These are phyloP conservation scores for Chloris gayana DNA, from an alignment of 176 grass and related monocot species.

Conservation along the genomic window DNA sequence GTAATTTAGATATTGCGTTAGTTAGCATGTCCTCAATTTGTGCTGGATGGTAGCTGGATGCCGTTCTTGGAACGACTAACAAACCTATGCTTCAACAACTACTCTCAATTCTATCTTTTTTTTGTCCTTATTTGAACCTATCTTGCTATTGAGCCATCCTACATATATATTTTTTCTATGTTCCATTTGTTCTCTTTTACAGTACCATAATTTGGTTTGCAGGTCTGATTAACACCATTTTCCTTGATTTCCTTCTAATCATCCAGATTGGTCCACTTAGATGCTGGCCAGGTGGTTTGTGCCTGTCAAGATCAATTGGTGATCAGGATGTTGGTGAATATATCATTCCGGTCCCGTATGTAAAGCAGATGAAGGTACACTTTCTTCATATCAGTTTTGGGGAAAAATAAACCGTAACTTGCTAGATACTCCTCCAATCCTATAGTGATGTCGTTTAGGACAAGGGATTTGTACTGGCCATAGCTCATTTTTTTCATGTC, in stretches of 20 bases:
- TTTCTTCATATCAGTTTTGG: background rate
- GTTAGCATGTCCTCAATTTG: background rate
- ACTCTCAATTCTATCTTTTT: background rate
- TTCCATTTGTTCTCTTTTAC: background rate
- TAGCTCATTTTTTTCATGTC: too few relatives aligned
- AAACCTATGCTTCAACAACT: background rate
- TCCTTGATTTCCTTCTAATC: constrained; percentile 26
- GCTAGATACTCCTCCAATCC: too few relatives aligned
- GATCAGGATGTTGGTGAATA: constrained; percentile 99
- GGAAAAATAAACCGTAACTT: background rate
- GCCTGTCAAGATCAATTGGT: constrained; percentile 97
- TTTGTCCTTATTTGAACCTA: background rate
- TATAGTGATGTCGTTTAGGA: too few relatives aligned
- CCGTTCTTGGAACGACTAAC: constrained; percentile 29
- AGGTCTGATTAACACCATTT: background rate
- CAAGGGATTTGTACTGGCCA: too few relatives aligned
- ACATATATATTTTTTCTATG: background rate
- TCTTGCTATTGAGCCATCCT: background rate
- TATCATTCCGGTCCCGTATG: constrained; percentile 89
- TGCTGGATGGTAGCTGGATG: constrained; percentile 10
- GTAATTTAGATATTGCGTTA: constrained; percentile 14
- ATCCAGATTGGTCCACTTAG: constrained; percentile 86
- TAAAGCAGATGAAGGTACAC: constrained; percentile 96
- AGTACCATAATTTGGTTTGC: constrained; percentile 7
- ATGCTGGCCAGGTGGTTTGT: constrained; percentile 98